These are phyloP conservation scores for Raffaelea albimanens DNA, from an alignment of 2,329 filamentous ascomycete species.

Conservation along the genomic window DNA sequence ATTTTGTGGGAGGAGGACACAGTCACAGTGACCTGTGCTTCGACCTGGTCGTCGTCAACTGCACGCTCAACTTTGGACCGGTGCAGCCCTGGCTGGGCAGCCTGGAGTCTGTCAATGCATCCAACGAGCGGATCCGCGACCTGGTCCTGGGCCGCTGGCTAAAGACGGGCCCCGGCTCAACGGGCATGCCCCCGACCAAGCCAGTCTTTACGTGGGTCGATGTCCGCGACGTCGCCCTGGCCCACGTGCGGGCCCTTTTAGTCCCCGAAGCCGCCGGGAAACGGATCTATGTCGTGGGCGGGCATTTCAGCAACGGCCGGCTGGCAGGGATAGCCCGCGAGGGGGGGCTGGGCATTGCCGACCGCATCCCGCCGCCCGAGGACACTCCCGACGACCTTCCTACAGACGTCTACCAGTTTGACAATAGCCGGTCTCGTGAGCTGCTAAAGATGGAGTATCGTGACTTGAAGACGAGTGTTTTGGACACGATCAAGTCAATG, in stretches of 20 bases:
- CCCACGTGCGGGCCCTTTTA: constrained; percentile 51
- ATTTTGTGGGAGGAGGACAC: constrained; percentile 42
- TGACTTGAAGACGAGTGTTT: constrained; percentile 46
- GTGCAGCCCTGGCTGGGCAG: constrained; percentile 54
- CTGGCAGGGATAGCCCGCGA: constrained; percentile 46
- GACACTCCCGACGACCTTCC: constrained; percentile 30
- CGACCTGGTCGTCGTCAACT: constrained; percentile 50
- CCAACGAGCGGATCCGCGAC: constrained; percentile 57
- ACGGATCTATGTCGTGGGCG: constrained; percentile 54
- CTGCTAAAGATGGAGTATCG: constrained; percentile 52
- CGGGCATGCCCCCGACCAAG: constrained; percentile 46
- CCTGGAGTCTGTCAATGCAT: constrained; percentile 60
- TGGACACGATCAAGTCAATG: constrained; percentile 44
- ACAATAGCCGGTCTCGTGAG: constrained; percentile 44
- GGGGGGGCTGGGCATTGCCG: constrained; percentile 41
- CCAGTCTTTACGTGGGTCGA: constrained; percentile 50
- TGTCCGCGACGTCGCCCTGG: constrained; percentile 51
- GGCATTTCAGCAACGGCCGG: constrained; percentile 51
- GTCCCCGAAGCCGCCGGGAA: constrained; percentile 47
- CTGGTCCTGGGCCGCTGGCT: constrained; percentile 54
- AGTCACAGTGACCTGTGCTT: constrained; percentile 33
- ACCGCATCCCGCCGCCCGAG: constrained; percentile 27
- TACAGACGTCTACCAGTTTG: constrained; percentile 41
- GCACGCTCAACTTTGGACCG: constrained; percentile 54
- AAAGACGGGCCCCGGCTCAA: constrained; percentile 41